Evolutionary conservation across 164 flowering plant genomes (phyloP).

Genomic region (Nelumbo lutea): DNA sequence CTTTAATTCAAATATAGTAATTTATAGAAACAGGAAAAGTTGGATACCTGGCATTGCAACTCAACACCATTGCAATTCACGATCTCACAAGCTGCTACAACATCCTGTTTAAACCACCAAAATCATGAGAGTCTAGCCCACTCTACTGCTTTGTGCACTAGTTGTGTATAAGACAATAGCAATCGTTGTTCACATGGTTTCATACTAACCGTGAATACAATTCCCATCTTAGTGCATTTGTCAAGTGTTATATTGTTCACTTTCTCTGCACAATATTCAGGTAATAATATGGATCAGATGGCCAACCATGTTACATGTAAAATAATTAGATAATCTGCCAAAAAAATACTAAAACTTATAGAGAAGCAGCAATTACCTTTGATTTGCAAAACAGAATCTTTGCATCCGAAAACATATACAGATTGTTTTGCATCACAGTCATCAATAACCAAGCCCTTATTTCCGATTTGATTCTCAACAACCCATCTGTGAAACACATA

Average conservation of each 20-base stretch:
- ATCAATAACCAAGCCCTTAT: conserved; percentile 74
- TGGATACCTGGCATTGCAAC: conserved; percentile 91
- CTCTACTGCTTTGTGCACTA: neutral
- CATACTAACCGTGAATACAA: conserved; percentile 73
- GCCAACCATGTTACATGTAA: too few relatives aligned
- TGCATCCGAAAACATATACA: conserved; percentile 90
- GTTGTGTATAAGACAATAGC: neutral
- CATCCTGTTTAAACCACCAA: conserved; percentile 52
- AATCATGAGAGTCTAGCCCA: neutral
- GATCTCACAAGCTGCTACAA: conserved; percentile 97
- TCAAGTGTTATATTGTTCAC: conserved; percentile 96
- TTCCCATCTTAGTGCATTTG: conserved; percentile 91
- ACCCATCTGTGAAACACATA: conserved; percentile 66
- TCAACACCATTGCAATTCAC: conserved; percentile 93
- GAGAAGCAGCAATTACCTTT: conserved; percentile 45
- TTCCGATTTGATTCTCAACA: conserved; percentile 97
- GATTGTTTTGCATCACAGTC: conserved; percentile 96
- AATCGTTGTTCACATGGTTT: neutral
- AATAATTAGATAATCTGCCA: neutral
- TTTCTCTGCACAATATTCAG: conserved; percentile 58
- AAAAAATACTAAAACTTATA: neutral
- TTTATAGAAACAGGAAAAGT: neutral
- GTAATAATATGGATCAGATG: too few relatives aligned
- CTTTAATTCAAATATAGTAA: neutral
- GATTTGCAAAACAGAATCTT: conserved; percentile 88